Conservation (phyloP, 2,329 filamentous ascomycete species). For the Aspergillus udagawae region DNA sequence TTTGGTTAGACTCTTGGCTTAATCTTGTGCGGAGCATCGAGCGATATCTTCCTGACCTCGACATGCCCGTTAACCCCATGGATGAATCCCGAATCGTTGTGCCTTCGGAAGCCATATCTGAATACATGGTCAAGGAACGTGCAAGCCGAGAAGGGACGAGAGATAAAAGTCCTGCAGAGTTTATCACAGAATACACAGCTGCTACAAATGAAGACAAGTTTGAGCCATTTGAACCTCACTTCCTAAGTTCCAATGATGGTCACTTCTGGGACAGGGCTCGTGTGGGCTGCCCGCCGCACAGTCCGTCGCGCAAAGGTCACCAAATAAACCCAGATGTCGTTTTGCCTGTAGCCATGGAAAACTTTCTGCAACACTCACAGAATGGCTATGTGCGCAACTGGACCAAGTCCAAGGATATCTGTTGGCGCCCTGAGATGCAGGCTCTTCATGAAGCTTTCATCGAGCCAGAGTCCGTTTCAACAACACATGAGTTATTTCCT, state of each 20-base stretch:
- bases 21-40: slow-evolving; percentile 37
- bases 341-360: no score
- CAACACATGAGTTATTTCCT: slow-evolving; percentile 44
- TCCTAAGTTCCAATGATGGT: slow-evolving; percentile 8
- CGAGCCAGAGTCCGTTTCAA: slow-evolving; percentile 45
- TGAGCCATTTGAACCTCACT: slow-evolving; percentile 15
- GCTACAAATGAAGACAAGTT: background rate
- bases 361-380: slow-evolving; percentile 32
- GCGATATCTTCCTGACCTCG: slow-evolving; percentile 42
- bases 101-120: slow-evolving; percentile 44
- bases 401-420: slow-evolving; percentile 43
- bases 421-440: slow-evolving; percentile 43
- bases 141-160: slow-evolving; percentile 8
- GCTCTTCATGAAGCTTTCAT: slow-evolving; percentile 47
- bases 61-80: slow-evolving; percentile 48
- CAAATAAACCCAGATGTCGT: no score
- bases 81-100: slow-evolving; percentile 47
- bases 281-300: slow-evolving; percentile 33
- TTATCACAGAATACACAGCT: slow-evolving; percentile 10
- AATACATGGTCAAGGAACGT: slow-evolving; percentile 33
- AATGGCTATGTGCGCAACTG: slow-evolving; percentile 48
- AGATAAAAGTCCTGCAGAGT: background rate
- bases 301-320: slow-evolving; percentile 12
- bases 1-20: slow-evolving; percentile 42
- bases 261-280: slow-evolving; percentile 43